Evolutionary conservation across 2,329 filamentous ascomycete species (phyloP), one percentile per base, ranked within the genome.

Genomic region (Microsporum canis): DNA sequence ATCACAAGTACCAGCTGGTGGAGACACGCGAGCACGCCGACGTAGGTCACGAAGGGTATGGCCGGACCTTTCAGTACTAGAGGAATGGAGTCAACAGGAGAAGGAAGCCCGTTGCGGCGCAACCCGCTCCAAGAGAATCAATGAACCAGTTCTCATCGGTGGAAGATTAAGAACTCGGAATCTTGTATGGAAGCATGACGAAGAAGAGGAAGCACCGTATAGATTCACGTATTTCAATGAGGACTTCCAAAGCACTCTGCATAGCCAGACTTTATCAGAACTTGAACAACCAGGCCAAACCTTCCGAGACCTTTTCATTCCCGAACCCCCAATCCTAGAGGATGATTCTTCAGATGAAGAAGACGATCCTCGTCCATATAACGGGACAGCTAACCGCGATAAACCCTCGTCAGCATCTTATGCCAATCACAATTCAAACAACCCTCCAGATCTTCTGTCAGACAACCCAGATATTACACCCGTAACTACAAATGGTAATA

Each of bases 221-320:
- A 84, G 94, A 31, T 99, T 96, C 72, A 97, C 94, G 0, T 99
- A 99, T 73, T 99, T 99, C 80, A 97, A 97, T 73, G 94, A 97
- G 71, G 90, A 96, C 65, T 90, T 97, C 61, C 88, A 90, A 68
- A 95, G 89, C 72, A 99, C 94, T 0, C 95, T 99, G 64, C 94
- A 99, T 73, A 94, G 91, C 63, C 89, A 95, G 73, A 94, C 88
- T 0, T 96, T 99, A 61, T 95, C 91, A 1, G 94, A 96, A 71
- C 81, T 99, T 23, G 82, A 95, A 6, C 91, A 96, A 66, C 86
- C 89, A 0, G 94, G 90, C 4, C 83, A 86, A 63, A 88, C 83
- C 49, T 99, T 99, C 72, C 82, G 82, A 62, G 89, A 96, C 67
- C 82, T 99, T 0, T 99, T 99, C 71, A 83, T 95, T 27, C 94